These are phyloP conservation scores for Aeminium ludgeri DNA, from an alignment of 495 filamentous ascomycete species.

Conservation along the genomic window DNA sequence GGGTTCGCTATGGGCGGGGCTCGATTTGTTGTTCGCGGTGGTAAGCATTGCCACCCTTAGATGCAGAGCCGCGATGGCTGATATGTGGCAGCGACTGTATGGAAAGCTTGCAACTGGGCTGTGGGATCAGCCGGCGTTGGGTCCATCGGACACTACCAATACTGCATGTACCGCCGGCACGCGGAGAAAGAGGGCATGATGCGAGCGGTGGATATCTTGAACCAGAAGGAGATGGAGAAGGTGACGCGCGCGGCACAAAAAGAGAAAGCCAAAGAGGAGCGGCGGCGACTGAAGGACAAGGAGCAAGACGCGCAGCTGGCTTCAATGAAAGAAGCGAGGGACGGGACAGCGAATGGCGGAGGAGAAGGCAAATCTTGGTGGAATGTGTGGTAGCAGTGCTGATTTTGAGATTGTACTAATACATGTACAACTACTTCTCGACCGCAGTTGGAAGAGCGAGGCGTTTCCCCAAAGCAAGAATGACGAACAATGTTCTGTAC, in stretches of 20 bases:
- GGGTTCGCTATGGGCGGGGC: constrained; percentile 59
- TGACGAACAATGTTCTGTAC: too few relatives aligned
- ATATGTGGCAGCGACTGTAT: constrained; percentile 27
- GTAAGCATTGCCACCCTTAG: constrained; percentile 8
- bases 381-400: constrained; percentile 6
- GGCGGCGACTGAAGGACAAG: constrained; percentile 32
- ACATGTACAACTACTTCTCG: too few relatives aligned
- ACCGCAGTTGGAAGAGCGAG: too few relatives aligned
- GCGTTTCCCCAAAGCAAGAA: too few relatives aligned
- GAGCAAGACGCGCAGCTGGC: constrained; percentile 13
- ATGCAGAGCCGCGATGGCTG: neutral
- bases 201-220: constrained; percentile 62
- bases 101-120: constrained; percentile 63
- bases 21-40: constrained; percentile 60
- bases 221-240: constrained; percentile 48
- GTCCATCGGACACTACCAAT: constrained; percentile 56
- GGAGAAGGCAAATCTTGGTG: constrained; percentile 2
- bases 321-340: constrained; percentile 1
- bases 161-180: constrained; percentile 53
- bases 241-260: constrained; percentile 33
- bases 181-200: constrained; percentile 65
- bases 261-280: constrained; percentile 37
- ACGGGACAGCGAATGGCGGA: neutral
- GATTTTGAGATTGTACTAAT: too few relatives aligned
- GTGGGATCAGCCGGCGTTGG: constrained; percentile 52